Conservation (phyloP, 805 yeast genomes). For the Yarrowia sp. region DNA sequence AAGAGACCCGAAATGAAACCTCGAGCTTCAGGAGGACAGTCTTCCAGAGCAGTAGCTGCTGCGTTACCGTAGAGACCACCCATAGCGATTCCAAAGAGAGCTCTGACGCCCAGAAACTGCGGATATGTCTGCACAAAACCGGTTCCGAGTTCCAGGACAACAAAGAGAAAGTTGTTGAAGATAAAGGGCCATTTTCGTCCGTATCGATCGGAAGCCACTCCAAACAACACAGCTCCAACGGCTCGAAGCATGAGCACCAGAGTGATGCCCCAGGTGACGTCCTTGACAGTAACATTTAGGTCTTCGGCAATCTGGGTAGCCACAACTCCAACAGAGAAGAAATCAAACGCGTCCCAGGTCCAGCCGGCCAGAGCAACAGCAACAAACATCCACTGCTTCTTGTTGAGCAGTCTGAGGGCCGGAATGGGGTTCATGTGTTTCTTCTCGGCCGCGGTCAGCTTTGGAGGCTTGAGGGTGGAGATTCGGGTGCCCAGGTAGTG, state of each 20-base stretch:
- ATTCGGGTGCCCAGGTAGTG: constrained; percentile 37
- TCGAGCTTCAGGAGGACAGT: constrained; percentile 56
- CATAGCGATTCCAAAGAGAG: constrained; percentile 65
- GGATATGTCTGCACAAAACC: constrained; percentile 58
- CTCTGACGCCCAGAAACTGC: constrained; percentile 60
- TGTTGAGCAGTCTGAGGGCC: constrained; percentile 46
- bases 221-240: constrained; percentile 66
- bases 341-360: constrained; percentile 72
- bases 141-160: constrained; percentile 58
- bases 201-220: constrained; percentile 55
- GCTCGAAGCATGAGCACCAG: constrained; percentile 68
- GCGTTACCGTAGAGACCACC: constrained; percentile 68
- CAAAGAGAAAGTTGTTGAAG: constrained; percentile 49
- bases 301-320: constrained; percentile 50
- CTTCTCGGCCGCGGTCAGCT: constrained; percentile 4
- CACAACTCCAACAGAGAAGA: constrained; percentile 58
- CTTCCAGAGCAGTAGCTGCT: constrained; percentile 64
- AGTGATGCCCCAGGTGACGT: constrained; percentile 70
- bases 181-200: constrained; percentile 68
- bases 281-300: constrained; percentile 45
- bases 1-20: constrained; percentile 64
- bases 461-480: constrained; percentile 34
- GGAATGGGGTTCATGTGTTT: constrained; percentile 57
- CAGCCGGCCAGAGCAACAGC: constrained; percentile 59
- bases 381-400: constrained; percentile 59